phyloP scores from a whole-genome alignment of 2,329 filamentous ascomycete genomes.

The Calonectria pseudoreteaudii region DNA sequence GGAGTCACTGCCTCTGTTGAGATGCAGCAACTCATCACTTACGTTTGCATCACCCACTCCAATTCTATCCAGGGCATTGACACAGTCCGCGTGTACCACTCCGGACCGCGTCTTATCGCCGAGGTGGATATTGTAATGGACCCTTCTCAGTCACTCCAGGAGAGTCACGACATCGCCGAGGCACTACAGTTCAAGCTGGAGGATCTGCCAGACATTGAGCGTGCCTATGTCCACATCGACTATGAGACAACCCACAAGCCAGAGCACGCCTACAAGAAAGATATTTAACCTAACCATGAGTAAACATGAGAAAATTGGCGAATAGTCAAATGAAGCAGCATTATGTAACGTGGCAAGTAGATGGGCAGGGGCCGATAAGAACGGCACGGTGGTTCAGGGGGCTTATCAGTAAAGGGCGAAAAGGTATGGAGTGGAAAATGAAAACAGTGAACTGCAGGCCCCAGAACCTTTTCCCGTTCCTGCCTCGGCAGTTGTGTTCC shows the following conservation, averaged over 20 bases:
- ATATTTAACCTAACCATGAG: constrained; percentile 54
- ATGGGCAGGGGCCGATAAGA: background rate
- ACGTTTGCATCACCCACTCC: constrained; percentile 90
- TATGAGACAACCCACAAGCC: constrained; percentile 97
- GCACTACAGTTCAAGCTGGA: constrained; percentile 95
- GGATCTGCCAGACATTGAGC: constrained; percentile 89
- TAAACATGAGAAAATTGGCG: constrained; percentile 6
- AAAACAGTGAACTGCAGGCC: background rate
- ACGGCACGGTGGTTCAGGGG: background rate
- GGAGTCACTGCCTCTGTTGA: constrained; percentile 88
- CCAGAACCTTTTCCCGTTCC: background rate
- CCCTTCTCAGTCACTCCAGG: constrained; percentile 75
- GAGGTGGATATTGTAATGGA: constrained; percentile 98
- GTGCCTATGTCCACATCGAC: constrained; percentile 96
- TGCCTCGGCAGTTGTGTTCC: background rate
- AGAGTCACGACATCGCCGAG: constrained; percentile 93
- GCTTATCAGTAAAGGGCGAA: background rate
- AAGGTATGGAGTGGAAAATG: constrained; percentile 10
- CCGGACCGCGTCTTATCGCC: constrained; percentile 87
- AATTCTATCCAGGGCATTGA: constrained; percentile 86
- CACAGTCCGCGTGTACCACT: constrained; percentile 94
- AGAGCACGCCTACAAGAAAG: constrained; percentile 77
- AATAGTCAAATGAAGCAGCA: background rate
- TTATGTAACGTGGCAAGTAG: background rate
- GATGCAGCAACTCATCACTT: constrained; percentile 93